Percentiles rank a stretch among this genome's conserved stretches.
phyloP scores from a whole-genome alignment of 306 rosid species.

The Citrullus mucosospermus region DNA sequence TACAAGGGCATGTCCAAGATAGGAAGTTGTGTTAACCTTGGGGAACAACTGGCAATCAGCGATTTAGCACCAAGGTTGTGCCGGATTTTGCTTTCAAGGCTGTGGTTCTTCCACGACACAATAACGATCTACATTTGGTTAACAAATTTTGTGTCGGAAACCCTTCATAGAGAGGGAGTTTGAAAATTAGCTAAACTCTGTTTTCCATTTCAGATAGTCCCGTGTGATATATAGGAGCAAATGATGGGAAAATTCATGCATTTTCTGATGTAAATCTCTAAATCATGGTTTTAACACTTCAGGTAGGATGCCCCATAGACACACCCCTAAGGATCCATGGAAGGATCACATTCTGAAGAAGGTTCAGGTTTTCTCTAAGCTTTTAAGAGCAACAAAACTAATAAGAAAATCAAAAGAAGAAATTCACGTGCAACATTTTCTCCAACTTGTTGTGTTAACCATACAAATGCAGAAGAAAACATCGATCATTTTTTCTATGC shows the following conservation, averaged over 20 bases:
- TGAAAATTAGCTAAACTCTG: not conserved
- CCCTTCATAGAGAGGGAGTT: not conserved
- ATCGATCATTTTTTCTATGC: not conserved
- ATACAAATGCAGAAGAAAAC: not conserved
- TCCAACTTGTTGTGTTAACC: not conserved
- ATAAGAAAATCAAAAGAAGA: not conserved
- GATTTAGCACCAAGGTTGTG: too few species aligned
- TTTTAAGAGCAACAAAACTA: not conserved
- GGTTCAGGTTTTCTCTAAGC: not conserved
- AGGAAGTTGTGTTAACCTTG: too few species aligned
- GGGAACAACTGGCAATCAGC: too few species aligned
- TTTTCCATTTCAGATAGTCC: not conserved
- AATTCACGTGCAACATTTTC: not conserved
- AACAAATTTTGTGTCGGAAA: too few species aligned
- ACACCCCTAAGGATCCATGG: not conserved
- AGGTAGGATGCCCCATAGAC: not conserved
- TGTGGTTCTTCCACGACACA: too few species aligned
- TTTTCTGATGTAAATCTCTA: not conserved
- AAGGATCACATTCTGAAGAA: not conserved
- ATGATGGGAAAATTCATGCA: not conserved
- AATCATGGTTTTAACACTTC: not conserved
- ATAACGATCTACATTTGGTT: too few species aligned
- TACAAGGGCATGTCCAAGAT: too few species aligned
- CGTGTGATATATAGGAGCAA: not conserved
- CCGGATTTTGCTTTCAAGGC: too few species aligned